phyloP scores from a whole-genome alignment of 441 rosid genomes.

The Codiaeum variegatum region DNA sequence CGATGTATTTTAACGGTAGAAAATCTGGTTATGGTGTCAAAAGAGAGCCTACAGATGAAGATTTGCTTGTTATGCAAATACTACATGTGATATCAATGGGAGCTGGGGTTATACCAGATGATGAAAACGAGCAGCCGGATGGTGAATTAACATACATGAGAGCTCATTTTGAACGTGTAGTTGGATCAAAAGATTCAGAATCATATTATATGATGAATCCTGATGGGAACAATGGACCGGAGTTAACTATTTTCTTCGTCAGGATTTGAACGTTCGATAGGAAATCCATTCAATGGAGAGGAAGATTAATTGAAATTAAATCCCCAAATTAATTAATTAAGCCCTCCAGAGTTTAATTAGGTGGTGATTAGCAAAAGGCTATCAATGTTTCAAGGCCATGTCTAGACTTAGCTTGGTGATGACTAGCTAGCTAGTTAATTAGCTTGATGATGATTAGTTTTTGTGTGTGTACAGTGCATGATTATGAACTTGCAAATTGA shows the following conservation, averaged over 20 bases:
- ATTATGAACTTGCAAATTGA: too few relatives aligned
- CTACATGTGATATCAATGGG: conserved; percentile 79
- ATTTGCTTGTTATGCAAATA: conserved; percentile 63
- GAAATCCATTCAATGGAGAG: too few relatives aligned
- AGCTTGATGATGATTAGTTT: too few relatives aligned
- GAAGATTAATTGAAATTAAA: too few relatives aligned
- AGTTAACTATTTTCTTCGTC: conserved; percentile 56
- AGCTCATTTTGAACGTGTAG: conserved; percentile 72
- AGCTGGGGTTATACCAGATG: conserved; percentile 64
- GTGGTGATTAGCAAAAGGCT: too few relatives aligned
- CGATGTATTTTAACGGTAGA: conserved; percentile 64
- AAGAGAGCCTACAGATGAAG: conserved; percentile 71
- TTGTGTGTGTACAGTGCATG: too few relatives aligned
- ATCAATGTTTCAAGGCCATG: too few relatives aligned
- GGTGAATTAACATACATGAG: conserved; percentile 79
- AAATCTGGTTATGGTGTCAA: conserved; percentile 73
- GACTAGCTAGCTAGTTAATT: too few relatives aligned
- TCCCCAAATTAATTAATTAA: too few relatives aligned
- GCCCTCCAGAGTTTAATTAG: too few relatives aligned
- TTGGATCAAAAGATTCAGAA: conserved; percentile 81
- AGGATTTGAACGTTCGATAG: conserved; percentile 26
- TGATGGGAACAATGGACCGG: conserved; percentile 68
- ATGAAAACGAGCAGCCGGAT: conserved; percentile 35
- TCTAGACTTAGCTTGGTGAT: too few relatives aligned
- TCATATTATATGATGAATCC: conserved; percentile 83